Conservation (phyloP, 306 rosid species). For the Trifolium pratense region DNA sequence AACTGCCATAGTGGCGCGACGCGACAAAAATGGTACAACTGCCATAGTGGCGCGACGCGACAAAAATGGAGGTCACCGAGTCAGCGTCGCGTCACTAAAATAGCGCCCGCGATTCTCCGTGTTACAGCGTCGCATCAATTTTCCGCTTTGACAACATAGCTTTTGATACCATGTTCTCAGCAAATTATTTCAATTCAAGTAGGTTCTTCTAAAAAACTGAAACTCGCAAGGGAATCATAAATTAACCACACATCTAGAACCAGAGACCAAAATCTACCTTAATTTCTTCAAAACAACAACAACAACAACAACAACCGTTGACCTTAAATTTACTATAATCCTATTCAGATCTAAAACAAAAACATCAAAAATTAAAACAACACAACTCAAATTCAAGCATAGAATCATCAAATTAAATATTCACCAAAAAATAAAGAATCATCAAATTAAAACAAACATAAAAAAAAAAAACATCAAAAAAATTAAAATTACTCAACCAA, state of each 20-base stretch:
- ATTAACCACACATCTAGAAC: not conserved
- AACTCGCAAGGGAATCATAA: not conserved
- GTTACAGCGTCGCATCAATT: no score
- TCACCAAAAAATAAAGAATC: no score
- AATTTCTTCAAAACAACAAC: no score
- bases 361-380: not conserved
- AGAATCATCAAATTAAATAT: not conserved
- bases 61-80: no score
- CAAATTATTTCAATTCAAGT: not conserved
- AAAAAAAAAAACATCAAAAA: not conserved
- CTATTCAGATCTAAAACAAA: constrained; percentile 36
- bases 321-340: not conserved
- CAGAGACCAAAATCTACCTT: not conserved
- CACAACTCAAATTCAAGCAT: constrained; percentile 11
- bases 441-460: constrained; percentile 5
- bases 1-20: no score
- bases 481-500: not conserved
- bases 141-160: no score
- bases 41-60: no score
- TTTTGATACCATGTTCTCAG: no score
- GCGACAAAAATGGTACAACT: no score
- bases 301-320: not conserved
- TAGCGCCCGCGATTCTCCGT: no score
- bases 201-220: not conserved
- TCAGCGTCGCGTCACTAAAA: no score